A percentile compares a stretch with the other conserved stretches of the same genome.
These are phyloP conservation scores for Rachicladosporium sp. DNA, from an alignment of 2,329 filamentous ascomycete species.

Conservation along the genomic window DNA sequence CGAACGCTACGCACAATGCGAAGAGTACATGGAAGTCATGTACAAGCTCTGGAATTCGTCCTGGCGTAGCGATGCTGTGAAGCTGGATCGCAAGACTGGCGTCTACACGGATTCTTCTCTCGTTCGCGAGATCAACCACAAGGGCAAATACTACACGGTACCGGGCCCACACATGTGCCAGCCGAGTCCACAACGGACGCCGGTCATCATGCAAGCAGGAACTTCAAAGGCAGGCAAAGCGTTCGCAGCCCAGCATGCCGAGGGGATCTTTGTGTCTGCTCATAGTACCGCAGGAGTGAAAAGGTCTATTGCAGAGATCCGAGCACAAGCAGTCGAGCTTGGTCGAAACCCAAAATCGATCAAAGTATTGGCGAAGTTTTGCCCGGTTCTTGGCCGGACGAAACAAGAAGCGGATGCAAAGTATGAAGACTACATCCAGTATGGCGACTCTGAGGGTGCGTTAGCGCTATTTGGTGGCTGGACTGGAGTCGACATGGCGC, in stretches of 20 bases:
- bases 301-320: slow-evolving; percentile 51
- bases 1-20: slow-evolving; percentile 50
- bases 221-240: slow-evolving; percentile 52
- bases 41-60: slow-evolving; percentile 53
- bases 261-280: slow-evolving; percentile 57
- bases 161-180: slow-evolving; percentile 55
- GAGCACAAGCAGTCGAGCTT: slow-evolving; percentile 40
- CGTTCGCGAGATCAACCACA: slow-evolving; percentile 54
- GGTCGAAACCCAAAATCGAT: slow-evolving; percentile 49
- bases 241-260: slow-evolving; percentile 59
- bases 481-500: slow-evolving; percentile 54
- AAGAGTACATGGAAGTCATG: slow-evolving; percentile 52
- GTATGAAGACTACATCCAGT: slow-evolving; percentile 47
- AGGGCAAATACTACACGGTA: slow-evolving; percentile 51
- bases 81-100: slow-evolving; percentile 44
- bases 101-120: slow-evolving; percentile 47
- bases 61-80: slow-evolving; percentile 55
- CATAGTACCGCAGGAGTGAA: slow-evolving; percentile 51
- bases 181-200: slow-evolving; percentile 55
- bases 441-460: slow-evolving; percentile 54
- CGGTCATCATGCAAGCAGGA: slow-evolving; percentile 57
- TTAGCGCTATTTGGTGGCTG: slow-evolving; percentile 61
- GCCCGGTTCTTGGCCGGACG: slow-evolving; percentile 51
- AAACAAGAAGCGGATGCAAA: slow-evolving; percentile 55
- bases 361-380: slow-evolving; percentile 56